Base-by-base conservation (phyloP, 768 basidiomycete species). In the Phaeotremella skinneri region DNA sequence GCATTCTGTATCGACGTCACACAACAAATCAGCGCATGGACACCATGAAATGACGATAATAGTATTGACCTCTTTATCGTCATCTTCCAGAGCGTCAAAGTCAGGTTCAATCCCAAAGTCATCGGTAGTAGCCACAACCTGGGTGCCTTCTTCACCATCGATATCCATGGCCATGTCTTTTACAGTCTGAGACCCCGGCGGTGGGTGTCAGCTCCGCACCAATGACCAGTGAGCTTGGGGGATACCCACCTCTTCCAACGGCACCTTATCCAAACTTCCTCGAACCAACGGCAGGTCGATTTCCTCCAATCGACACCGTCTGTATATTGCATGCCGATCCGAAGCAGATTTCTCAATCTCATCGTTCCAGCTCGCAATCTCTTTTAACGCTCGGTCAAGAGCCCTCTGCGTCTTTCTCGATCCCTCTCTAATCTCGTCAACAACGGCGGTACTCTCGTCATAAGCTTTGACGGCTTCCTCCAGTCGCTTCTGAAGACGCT, bases 251-350 rank as follows among this genome's bases (percentile, higher is more conserved):
- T 97, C 96, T 72, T 97, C 92, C 85, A 98, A 89, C 0, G 94
- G 89, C 1, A 98, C 90, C 66, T 89, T 84, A 75, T 85, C 87
- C 55, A 98, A 79, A 69, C 85, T 83, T 4, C 94, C 96, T 55
- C 82, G 75, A 14, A 81, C 66, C 13, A 98, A 79, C 0, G 94
- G 92, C 17, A 99, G 76, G 58, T 83, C 83, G 65, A 97, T 87
- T 68, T 96, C 92, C 62, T 99, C 96, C 43, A 99, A 81, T 62
- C 91, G 84, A 77, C 94, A 97, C 70, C 89, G 90, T 16, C 93
- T 84, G 74, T 97, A 98, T 47, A 89, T 83, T 0, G 86, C 81
- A 23, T 91, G 89, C 23, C 94, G 82, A 70, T 97, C 93, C 47
- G 90, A 81, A 0, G 85, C 87, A 26, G 88, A 78, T 72, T 89